Evolutionary conservation across 306 rosid genomes (phyloP), one percentile per base, ranked within the genome.

Genomic region (Clitoria ternatea): DNA sequence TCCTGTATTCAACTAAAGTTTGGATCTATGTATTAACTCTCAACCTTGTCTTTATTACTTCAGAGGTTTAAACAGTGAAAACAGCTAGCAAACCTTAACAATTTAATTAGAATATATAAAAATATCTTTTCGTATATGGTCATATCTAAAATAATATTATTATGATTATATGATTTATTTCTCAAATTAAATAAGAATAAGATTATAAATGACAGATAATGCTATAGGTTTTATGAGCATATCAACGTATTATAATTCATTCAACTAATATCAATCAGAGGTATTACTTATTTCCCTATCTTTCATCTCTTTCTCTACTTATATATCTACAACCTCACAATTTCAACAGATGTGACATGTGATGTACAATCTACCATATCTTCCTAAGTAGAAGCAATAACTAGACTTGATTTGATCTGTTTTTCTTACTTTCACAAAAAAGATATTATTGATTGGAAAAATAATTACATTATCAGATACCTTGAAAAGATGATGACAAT

Each of bases 401-500:
- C 3, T 8, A 40, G 54, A 3, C 33, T 45, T 62, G 23, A 42
- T 42, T 55, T 44, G 43, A 22, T 55, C n/a, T 61, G 54, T 62
- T 61, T 62, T 23, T 27, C n/a, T 11, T 7, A 29, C 24, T 64
- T 27, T 27, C 13, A 18, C 3, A 22, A 5, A 19, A 37, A n/a
- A 20, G 11, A 18, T 24, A 53, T 7, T 8, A 27, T 23, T 62
- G 40, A 35, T 42, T 24, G 19, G 39, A 13, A 37, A 45, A 17
- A 22, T 18, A 40, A 15, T 1, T 3, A 32, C 4, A 49, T 39
- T 26, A 7, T n/a, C n/a, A 29, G 20, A 18, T 83, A 91, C 97
- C 97, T 91, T 86, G 89, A 73, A 91, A 88, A 59, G 85, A 85
- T 14, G 96, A 86, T 6, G 97, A 91, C 56, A 91, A 7, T 4